These are phyloP conservation scores for Cryptococcus sp. DNA, from an alignment of 1,284 basidiomycete genomes.

Conservation along the genomic window DNA sequence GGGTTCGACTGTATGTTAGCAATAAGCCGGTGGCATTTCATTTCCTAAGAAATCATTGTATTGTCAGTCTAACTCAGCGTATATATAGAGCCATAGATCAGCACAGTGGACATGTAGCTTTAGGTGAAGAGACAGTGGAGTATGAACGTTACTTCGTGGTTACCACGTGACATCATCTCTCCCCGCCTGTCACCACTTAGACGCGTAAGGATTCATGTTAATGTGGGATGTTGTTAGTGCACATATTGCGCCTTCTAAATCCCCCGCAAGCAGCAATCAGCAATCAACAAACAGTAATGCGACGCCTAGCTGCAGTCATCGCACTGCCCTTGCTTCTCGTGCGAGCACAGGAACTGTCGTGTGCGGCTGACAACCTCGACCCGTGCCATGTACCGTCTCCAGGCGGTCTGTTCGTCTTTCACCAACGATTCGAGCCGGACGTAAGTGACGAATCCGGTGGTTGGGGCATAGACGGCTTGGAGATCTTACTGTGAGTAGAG, in stretches of 20 bases:
- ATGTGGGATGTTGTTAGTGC: no score
- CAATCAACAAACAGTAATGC: neutral
- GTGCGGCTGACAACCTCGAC: conserved; percentile 29
- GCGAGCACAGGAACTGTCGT: conserved; percentile 29
- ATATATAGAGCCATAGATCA: no score
- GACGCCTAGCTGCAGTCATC: neutral
- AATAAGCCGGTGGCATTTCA: no score
- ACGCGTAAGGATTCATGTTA: no score
- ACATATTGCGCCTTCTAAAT: neutral
- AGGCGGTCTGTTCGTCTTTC: conserved; percentile 46
- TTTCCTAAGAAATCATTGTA: no score
- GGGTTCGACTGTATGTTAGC: no score
- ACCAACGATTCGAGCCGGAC: conserved; percentile 50
- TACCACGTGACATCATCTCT: no score
- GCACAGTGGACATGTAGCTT: no score
- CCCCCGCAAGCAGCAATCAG: neutral
- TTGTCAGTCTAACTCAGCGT: no score
- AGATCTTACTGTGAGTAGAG: conserved; percentile 43
- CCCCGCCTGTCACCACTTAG: no score
- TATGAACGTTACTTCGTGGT: no score
- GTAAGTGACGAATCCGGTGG: conserved; percentile 40
- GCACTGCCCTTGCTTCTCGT: neutral
- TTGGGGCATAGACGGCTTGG: conserved; percentile 51
- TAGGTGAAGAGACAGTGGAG: no score
- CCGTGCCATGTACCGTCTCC: conserved; percentile 44